Percentiles rank a stretch among this genome's conserved stretches.
These are phyloP conservation scores for Ramaria sp. DNA, from an alignment of 768 basidiomycete species.

Conservation along the genomic window DNA sequence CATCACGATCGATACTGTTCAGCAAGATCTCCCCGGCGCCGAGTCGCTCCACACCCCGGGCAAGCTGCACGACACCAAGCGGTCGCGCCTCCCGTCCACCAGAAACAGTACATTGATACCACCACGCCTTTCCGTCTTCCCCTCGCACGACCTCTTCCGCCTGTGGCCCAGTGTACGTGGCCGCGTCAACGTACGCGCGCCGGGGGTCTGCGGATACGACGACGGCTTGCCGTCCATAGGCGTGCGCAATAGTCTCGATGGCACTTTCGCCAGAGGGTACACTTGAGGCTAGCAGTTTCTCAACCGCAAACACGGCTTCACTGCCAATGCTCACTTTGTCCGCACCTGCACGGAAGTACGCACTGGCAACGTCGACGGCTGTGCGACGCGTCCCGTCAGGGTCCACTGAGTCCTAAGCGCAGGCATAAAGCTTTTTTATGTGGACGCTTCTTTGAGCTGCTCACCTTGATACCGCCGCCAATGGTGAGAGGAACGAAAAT, in stretches of 20 bases:
- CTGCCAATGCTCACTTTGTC: slow-evolving; percentile 98
- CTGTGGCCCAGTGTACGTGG: slow-evolving; percentile 59
- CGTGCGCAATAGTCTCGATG: slow-evolving; percentile 84
- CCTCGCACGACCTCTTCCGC: slow-evolving; percentile 46
- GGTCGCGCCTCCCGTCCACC: slow-evolving; percentile 80
- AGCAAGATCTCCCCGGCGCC: slow-evolving; percentile 94
- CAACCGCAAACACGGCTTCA: slow-evolving; percentile 92
- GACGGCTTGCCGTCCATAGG: slow-evolving; percentile 93
- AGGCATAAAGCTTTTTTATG: background rate
- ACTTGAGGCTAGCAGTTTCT: slow-evolving; percentile 46
- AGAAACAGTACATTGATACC: slow-evolving; percentile 97
- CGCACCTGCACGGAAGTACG: slow-evolving; percentile 94
- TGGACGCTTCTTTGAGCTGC: background rate
- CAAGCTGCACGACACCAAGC: slow-evolving; percentile 86
- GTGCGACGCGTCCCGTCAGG: slow-evolving; percentile 83
- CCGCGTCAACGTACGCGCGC: slow-evolving; percentile 64
- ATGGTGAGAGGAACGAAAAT: slow-evolving; percentile 98
- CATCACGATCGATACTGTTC: slow-evolving; percentile 95
- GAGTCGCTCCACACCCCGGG: slow-evolving; percentile 76
- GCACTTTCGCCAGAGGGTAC: slow-evolving; percentile 65
- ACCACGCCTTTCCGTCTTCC: slow-evolving; percentile 77
- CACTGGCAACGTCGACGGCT: slow-evolving; percentile 90
- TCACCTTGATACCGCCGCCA: slow-evolving; percentile 85
- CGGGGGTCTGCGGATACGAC: slow-evolving; percentile 96
- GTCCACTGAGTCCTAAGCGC: slow-evolving; percentile 59